These are phyloP conservation scores for Friedmanniomyces simplex DNA, from an alignment of 495 filamentous ascomycete species.

Conservation along the genomic window DNA sequence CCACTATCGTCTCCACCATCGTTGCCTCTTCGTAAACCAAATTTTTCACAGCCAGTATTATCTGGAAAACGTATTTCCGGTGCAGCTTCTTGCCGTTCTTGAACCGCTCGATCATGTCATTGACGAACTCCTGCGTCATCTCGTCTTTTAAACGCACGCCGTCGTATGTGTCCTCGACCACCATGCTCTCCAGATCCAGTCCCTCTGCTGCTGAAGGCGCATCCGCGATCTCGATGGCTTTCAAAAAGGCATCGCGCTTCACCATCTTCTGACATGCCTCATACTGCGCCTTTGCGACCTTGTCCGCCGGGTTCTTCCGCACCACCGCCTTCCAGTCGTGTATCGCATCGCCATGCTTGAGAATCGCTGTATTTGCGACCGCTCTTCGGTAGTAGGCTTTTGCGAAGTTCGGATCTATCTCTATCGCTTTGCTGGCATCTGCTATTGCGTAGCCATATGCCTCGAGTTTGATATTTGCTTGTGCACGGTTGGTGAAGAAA, in stretches of 20 bases:
- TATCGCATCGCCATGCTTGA: constrained; percentile 74
- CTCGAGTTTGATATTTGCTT: constrained; percentile 94
- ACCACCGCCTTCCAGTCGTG: constrained; percentile 89
- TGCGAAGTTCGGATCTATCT: constrained; percentile 74
- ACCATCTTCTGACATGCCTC: constrained; percentile 90
- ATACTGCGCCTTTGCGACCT: constrained; percentile 80
- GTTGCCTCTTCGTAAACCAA: constrained; percentile 87
- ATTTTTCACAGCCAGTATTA: constrained; percentile 77
- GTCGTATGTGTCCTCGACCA: constrained; percentile 74
- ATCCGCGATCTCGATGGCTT: constrained; percentile 88
- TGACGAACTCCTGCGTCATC: constrained; percentile 94
- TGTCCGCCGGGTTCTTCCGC: constrained; percentile 74
- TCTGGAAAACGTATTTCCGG: constrained; percentile 95
- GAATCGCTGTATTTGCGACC: constrained; percentile 77
- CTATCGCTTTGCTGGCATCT: constrained; percentile 89
- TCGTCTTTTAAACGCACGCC: constrained; percentile 64
- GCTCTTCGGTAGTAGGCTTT: constrained; percentile 97
- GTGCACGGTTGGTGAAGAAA: constrained; percentile 88
- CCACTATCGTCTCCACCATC: constrained; percentile 89
- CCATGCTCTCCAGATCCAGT: constrained; percentile 75
- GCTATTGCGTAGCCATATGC: constrained; percentile 83
- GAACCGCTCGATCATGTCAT: constrained; percentile 93
- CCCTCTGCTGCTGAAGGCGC: constrained; percentile 84
- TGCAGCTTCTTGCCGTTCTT: constrained; percentile 91
- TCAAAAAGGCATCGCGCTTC: constrained; percentile 78